These are phyloP conservation scores for Botrytis tulipae DNA, from an alignment of 2,329 filamentous ascomycete genomes.

Conservation along the genomic window DNA sequence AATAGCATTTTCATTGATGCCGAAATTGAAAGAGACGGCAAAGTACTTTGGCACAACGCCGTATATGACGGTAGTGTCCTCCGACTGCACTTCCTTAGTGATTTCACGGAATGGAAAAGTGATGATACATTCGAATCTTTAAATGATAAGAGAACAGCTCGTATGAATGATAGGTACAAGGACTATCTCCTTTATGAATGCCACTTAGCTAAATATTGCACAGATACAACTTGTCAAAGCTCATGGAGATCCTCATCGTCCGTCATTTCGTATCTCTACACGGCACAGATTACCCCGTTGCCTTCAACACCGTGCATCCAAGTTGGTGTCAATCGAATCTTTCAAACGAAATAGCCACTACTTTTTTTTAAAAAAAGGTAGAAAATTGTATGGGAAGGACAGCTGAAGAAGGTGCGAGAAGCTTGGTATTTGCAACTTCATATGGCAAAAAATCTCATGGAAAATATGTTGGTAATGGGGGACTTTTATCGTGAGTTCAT, in stretches of 20 bases:
- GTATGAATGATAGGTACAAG: not conserved
- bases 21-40: not conserved
- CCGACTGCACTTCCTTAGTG: not conserved
- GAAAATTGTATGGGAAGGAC: constrained; percentile 38
- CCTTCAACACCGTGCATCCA: not conserved
- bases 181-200: not conserved
- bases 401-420: constrained; percentile 49
- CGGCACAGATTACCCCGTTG: not conserved
- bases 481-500: not conserved
- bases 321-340: not conserved
- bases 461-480: constrained; percentile 44
- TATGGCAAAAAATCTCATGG: constrained; percentile 47
- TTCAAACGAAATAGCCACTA: constrained; percentile 25
- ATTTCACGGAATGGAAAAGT: not conserved
- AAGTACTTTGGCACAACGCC: not conserved
- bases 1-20: not conserved
- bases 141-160: not conserved
- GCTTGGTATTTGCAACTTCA: constrained; percentile 40
- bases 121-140: not conserved
- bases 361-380: not conserved
- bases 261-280: not conserved
- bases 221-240: not conserved
- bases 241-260: not conserved
- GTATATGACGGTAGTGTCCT: not conserved
- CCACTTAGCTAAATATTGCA: accelerated